phyloP scores from a whole-genome alignment of 176 grass and related monocot genomes.

The Phyllostachys edulis region DNA sequence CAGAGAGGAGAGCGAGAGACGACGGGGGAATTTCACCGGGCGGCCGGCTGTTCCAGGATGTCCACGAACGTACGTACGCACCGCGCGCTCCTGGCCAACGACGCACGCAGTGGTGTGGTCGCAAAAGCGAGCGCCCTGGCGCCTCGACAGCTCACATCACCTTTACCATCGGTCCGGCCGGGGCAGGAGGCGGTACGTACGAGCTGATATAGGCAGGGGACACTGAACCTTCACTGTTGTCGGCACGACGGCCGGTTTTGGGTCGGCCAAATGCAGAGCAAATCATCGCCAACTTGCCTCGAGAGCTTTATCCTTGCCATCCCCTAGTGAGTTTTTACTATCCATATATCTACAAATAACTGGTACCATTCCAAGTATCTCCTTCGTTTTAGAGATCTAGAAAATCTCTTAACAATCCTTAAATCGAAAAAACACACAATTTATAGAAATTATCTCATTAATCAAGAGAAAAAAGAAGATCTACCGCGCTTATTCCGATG shows the following conservation, averaged over 20 bases:
- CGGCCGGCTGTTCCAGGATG: slow-evolving; percentile 36
- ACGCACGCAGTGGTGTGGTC: neutral
- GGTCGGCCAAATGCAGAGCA: slow-evolving; percentile 23
- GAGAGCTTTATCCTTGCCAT: neutral
- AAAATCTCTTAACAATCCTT: no score
- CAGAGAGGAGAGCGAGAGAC: neutral
- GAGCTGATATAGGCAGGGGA: neutral
- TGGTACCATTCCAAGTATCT: no score
- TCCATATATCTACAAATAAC: no score
- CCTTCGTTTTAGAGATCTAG: no score
- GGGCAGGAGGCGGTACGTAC: neutral
- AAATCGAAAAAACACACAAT: no score
- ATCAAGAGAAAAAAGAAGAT: no score
- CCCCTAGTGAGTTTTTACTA: neutral
- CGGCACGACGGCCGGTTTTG: slow-evolving; percentile 20
- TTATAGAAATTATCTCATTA: no score
- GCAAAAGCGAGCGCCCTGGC: neutral
- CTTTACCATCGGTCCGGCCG: neutral
- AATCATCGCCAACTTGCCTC: slow-evolving; percentile 4
- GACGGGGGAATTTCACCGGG: slow-evolving; percentile 5
- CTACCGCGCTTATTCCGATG: no score
- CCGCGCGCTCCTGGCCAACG: neutral
- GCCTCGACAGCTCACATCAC: slow-evolving; percentile 20
- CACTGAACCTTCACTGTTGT: slow-evolving; percentile 13
- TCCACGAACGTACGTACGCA: neutral